A percentile compares a stretch with the other conserved stretches of the same genome.
Conservation (phyloP, 345 rosid genomes). For the Ceriops decandra region DNA sequence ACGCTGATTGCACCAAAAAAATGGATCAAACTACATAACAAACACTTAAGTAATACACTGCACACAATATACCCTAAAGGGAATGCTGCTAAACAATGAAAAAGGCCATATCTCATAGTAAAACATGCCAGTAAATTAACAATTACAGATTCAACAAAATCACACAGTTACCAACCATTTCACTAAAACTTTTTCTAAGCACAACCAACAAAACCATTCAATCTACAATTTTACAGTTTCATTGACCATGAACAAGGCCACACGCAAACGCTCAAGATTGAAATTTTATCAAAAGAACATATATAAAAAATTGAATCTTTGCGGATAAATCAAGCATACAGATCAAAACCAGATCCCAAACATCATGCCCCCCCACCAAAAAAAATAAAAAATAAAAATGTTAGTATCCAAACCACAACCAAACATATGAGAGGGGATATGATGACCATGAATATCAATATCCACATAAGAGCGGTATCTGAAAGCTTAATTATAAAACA, state of each 20-base stretch:
- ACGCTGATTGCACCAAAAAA: no score
- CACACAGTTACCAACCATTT: no score
- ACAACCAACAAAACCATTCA: no score
- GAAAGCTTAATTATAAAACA: background rate
- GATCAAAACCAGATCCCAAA: constrained; percentile 32
- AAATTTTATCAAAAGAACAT: background rate
- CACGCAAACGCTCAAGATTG: background rate
- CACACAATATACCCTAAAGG: no score
- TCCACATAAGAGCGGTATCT: background rate
- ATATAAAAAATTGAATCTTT: constrained; percentile 5
- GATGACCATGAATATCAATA: background rate
- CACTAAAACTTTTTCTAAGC: no score
- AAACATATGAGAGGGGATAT: background rate
- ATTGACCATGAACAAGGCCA: background rate
- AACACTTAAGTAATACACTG: no score
- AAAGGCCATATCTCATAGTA: no score
- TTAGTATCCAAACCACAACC: background rate
- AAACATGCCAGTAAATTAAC: no score
- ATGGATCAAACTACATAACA: no score
- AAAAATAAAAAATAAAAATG: no score
- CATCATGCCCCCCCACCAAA: background rate
- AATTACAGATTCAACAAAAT: no score
- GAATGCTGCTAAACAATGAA: no score
- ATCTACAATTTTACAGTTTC: background rate
- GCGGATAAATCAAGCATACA: background rate